phyloP scores from a whole-genome alignment of 805 yeast genomes.

The Brettanomyces bruxellensis region DNA sequence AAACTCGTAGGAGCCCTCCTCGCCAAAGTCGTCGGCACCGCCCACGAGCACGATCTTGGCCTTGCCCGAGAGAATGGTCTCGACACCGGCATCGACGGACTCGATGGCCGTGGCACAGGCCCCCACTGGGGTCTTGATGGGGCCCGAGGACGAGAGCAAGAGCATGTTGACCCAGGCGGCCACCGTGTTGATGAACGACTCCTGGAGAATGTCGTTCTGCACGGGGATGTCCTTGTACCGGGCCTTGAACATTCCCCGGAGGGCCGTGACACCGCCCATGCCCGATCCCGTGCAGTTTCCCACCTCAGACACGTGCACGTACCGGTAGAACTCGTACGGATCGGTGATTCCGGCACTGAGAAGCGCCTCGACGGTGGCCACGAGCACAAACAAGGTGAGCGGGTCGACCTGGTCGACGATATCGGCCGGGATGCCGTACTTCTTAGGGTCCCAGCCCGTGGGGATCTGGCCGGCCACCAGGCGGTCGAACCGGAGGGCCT shows the following conservation, averaged over 20 bases:
- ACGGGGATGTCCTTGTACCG: constrained; percentile 89
- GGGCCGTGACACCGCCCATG: constrained; percentile 98
- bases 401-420: constrained; percentile 93
- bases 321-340: constrained; percentile 97
- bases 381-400: constrained; percentile 84
- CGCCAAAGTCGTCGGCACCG: constrained; percentile 99
- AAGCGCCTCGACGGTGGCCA: constrained; percentile 91
- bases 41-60: constrained; percentile 97
- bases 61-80: constrained; percentile 85
- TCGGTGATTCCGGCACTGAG: constrained; percentile 93
- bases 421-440: constrained; percentile 93
- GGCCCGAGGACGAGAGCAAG: constrained; percentile 94
- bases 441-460: constrained; percentile 94
- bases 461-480: constrained; percentile 91
- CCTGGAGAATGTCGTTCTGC: constrained; percentile 95
- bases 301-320: constrained; percentile 95
- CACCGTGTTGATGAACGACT: constrained; percentile 98
- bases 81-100: constrained; percentile 93
- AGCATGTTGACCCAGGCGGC: constrained; percentile 99
- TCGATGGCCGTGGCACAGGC: constrained; percentile 99
- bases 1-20: constrained; percentile 96
- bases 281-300: constrained; percentile 99
- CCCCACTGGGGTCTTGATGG: constrained; percentile 98
- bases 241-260: constrained; percentile 96
- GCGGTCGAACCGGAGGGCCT: constrained; percentile 67